Conservation (phyloP, 768 basidiomycete species). For the Pulveroboletus sp. region DNA sequence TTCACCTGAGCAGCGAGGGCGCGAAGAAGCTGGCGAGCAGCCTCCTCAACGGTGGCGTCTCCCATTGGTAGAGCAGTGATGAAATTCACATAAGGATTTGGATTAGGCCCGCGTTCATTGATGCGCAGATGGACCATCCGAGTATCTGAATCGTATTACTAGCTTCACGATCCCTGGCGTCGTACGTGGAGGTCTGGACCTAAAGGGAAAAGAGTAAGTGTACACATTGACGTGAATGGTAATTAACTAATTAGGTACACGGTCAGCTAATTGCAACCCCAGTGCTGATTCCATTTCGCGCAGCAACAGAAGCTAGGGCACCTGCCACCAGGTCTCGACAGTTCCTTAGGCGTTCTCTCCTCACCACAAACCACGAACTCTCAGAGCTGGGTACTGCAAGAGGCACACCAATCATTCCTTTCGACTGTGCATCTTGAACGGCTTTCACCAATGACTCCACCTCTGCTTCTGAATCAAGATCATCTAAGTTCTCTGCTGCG, state of each 20-base stretch:
- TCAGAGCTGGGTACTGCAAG: slow-evolving; percentile 71
- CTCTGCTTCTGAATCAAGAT: slow-evolving; percentile 82
- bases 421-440: slow-evolving; percentile 51
- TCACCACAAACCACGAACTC: slow-evolving; percentile 76
- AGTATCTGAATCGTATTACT: no score
- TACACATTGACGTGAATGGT: slow-evolving; percentile 1
- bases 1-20: slow-evolving; percentile 81
- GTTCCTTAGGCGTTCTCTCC: slow-evolving; percentile 58
- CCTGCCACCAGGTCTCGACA: slow-evolving; percentile 57
- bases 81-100: slow-evolving; percentile 76
- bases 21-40: slow-evolving; percentile 66
- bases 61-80: slow-evolving; percentile 52
- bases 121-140: slow-evolving; percentile 66
- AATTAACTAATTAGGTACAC: no score
- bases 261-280: slow-evolving; percentile 21
- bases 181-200: no score
- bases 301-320: slow-evolving; percentile 36
- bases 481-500: slow-evolving; percentile 65
- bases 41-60: slow-evolving; percentile 48
- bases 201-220: no score
- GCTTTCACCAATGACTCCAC: slow-evolving; percentile 68
- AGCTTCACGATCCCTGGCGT: no score
- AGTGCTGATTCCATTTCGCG: slow-evolving; percentile 22
- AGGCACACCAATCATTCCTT: slow-evolving; percentile 58
- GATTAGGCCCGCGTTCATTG: slow-evolving; percentile 66